Conservation (phyloP, 2,329 filamentous ascomycete species). For the Colletotrichum higginsianum region DNA sequence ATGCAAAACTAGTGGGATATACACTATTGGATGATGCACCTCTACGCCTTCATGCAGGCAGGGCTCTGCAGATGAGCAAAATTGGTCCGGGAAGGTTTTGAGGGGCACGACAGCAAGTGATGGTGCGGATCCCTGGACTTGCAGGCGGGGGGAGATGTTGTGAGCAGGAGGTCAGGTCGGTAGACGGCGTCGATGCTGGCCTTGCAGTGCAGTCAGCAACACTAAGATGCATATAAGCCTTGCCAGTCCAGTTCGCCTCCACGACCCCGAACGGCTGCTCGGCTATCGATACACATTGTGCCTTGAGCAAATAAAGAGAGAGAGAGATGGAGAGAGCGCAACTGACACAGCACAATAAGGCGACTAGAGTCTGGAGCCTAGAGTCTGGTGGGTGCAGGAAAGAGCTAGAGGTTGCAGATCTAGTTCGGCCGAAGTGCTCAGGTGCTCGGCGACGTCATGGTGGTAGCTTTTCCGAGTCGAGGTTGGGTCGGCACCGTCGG, state of each 20-base stretch:
- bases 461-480: constrained; percentile 12
- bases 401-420: constrained; percentile 18
- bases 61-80: constrained; percentile 24
- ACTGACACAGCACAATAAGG: too few species aligned
- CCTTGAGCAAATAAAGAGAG: neutral
- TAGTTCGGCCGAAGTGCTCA: constrained; percentile 36
- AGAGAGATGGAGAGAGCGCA: neutral
- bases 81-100: neutral
- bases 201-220: constrained; percentile 18
- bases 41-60: constrained; percentile 36
- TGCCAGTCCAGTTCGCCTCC: constrained; percentile 11
- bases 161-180: neutral
- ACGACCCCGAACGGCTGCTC: neutral
- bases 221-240: constrained; percentile 10
- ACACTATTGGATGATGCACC: neutral
- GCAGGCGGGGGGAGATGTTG: constrained; percentile 1
- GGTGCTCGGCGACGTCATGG: constrained; percentile 30
- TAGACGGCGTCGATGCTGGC: constrained; percentile 26
- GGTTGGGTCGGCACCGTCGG: neutral
- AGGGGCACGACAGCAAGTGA: constrained; percentile 12
- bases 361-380: too few species aligned
- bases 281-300: neutral
- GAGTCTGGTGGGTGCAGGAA: neutral
- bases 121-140: constrained; percentile 23
- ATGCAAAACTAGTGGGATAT: neutral